phyloP scores from a whole-genome alignment of 768 basidiomycete species.

The Lepiota brunneoincarnata region DNA sequence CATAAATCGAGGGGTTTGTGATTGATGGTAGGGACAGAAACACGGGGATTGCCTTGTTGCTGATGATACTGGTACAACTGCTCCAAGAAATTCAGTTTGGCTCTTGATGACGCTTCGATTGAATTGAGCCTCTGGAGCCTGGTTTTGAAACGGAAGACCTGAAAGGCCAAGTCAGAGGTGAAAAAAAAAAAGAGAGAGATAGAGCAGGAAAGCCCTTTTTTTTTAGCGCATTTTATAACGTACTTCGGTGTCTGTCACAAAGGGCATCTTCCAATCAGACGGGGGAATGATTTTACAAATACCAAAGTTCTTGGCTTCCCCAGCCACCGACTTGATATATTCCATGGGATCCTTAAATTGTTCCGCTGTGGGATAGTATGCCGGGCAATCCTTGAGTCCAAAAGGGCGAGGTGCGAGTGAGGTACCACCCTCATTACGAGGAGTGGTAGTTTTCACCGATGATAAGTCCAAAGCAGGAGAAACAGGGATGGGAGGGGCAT shows the following conservation, averaged over 20 bases:
- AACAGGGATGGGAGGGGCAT: constrained; percentile 59
- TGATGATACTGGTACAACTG: constrained; percentile 96
- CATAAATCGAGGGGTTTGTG: constrained; percentile 92
- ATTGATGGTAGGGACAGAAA: constrained; percentile 93
- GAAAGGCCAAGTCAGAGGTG: constrained; percentile 27
- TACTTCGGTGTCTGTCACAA: constrained; percentile 92
- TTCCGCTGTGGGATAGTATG: constrained; percentile 83
- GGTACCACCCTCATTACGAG: constrained; percentile 37
- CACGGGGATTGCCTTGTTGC: constrained; percentile 88
- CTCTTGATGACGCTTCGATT: constrained; percentile 94
- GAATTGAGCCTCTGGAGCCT: constrained; percentile 93
- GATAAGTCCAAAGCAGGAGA: constrained; percentile 63
- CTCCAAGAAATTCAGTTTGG: constrained; percentile 96
- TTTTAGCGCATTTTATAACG: constrained; percentile 25
- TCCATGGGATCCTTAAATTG: constrained; percentile 94
- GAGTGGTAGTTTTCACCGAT: constrained; percentile 66
- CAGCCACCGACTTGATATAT: constrained; percentile 82
- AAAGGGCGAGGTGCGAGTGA: constrained; percentile 65
- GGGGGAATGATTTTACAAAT: constrained; percentile 98
- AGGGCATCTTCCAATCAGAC: constrained; percentile 91
- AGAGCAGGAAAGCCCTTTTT: constrained; percentile 13
- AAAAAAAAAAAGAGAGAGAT: constrained; percentile 20
- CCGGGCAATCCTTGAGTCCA: constrained; percentile 85
- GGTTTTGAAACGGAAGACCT: constrained; percentile 95
- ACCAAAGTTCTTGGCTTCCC: constrained; percentile 70